Evolutionary conservation across 331 rosid genomes (phyloP), one percentile per base, ranked within the genome.

Genomic region (Dryas integrifolia): DNA sequence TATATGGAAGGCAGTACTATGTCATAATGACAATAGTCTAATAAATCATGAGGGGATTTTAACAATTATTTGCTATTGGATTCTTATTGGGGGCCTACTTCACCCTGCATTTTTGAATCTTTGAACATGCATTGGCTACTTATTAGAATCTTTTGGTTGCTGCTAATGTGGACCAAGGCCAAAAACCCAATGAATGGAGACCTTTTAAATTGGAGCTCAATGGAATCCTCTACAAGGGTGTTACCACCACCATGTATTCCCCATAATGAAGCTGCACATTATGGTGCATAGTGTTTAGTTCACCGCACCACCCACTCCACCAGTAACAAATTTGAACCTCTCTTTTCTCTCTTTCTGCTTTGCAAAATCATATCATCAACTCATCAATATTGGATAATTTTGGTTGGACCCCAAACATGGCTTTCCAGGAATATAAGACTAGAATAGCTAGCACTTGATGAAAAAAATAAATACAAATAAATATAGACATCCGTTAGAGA

Each of bases 11-110:
- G 69, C 69, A 64, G 43, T 8, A 6, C 8, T 16, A 5, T 35
- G 24, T 18, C 58, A 67, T 47, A 51, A 67, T 79, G 56, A 10
- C 51, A 58, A 67, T 73, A 49, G 72, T 38, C 76, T 18, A 68
- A 48, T 35, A 52, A 68, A 76, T 76, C 67, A 75, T 56, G 66
- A 75, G 44, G 49, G 38, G 46, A 30, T 57, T 38, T 57, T 7
- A 55, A 59, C 67, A 47, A 55, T 75, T 69, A 69, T 68, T 61
- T 68, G 75, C 4, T 30, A 38, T 60, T 12, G 75, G 13, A 62
- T 62, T 41, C 49, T 9, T 26, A 5, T 0, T 4, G 71, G 70
- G 5, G 70, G 5, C 77, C 77, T 63, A 73, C 55, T 40, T 56
- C 15, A 61, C 50, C 58, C 46, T 63, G 64, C 62, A n/a, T 59